phyloP scores from a whole-genome alignment of 257 asterid genomes.

The Vinca minor region DNA sequence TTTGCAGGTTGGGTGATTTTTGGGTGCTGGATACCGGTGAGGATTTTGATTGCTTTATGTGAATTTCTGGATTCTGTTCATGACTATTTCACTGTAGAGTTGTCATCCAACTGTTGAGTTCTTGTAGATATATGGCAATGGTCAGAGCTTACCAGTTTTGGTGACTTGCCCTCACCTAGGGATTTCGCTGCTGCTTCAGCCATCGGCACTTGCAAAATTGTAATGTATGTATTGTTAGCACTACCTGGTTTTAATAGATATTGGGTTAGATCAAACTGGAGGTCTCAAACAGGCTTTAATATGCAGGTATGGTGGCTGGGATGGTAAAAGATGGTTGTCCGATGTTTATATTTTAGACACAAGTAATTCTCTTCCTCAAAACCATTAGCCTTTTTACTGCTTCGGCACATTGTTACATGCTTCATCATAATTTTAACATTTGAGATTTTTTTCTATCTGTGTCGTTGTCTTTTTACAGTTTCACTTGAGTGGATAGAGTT shows the following conservation, averaged over 20 bases:
- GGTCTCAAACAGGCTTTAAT: constrained; percentile 15
- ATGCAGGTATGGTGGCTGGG: constrained; percentile 99
- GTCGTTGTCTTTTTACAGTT: constrained; percentile 39
- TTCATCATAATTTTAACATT: not conserved
- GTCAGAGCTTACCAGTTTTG: constrained; percentile 96
- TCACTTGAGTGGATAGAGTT: constrained; percentile 95
- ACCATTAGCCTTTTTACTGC: not conserved
- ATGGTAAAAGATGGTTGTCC: constrained; percentile 96
- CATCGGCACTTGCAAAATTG: constrained; percentile 83
- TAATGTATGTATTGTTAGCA: constrained; percentile 42
- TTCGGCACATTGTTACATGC: not conserved
- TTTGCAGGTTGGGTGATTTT: constrained; percentile 89
- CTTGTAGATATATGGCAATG: constrained; percentile 91
- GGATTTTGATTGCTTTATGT: constrained; percentile 14
- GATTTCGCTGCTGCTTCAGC: constrained; percentile 97
- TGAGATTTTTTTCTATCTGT: not conserved
- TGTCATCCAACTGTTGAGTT: constrained; percentile 11
- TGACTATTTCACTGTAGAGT: constrained; percentile 8
- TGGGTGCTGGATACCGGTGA: constrained; percentile 99
- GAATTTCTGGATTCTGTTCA: not conserved
- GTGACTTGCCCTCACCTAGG: constrained; percentile 93
- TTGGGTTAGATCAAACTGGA: constrained; percentile 13
- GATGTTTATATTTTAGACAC: constrained; percentile 87
- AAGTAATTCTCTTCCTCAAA: constrained; percentile 36
- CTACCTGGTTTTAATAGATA: constrained; percentile 14